These are phyloP conservation scores for Laguncularia racemosa DNA, from an alignment of 345 rosid species.

Conservation along the genomic window DNA sequence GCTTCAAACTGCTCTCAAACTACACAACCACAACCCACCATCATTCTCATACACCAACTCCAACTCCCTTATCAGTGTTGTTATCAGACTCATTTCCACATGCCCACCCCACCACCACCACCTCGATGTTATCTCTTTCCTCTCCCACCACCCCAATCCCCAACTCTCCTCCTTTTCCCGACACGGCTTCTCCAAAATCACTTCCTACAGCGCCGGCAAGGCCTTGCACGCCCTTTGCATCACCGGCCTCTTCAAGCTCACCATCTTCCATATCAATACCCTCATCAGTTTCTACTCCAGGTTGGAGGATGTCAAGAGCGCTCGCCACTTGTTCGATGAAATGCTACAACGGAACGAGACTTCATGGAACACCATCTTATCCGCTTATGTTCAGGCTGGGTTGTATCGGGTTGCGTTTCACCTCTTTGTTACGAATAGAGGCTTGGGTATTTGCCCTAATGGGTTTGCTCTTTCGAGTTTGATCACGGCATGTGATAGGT, in stretches of 20 bases:
- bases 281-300: conserved; percentile 59
- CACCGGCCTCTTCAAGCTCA: conserved; percentile 33
- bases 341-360: conserved; percentile 57
- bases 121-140: conserved; percentile 4
- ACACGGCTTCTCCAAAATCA: conserved; percentile 77
- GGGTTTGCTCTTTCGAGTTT: conserved; percentile 66
- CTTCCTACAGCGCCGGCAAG: conserved; percentile 37
- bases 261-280: conserved; percentile 51
- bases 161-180: conserved; percentile 52
- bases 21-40: too few relatives aligned
- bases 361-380: conserved; percentile 84
- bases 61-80: too few relatives aligned
- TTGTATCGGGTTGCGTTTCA: conserved; percentile 31
- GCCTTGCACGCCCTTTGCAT: conserved; percentile 73
- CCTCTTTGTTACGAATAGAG: conserved; percentile 39
- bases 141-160: conserved; percentile 50
- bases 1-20: too few relatives aligned
- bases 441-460: conserved; percentile 37
- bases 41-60: too few relatives aligned
- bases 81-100: neutral
- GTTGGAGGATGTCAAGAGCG: conserved; percentile 32
- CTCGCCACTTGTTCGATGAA: conserved; percentile 68
- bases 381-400: conserved; percentile 55
- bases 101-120: neutral
- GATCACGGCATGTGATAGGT: conserved; percentile 66